Evolutionary conservation across 345 rosid genomes (phyloP), one percentile per base, ranked within the genome.

Genomic region (Rhizophora mangle): DNA sequence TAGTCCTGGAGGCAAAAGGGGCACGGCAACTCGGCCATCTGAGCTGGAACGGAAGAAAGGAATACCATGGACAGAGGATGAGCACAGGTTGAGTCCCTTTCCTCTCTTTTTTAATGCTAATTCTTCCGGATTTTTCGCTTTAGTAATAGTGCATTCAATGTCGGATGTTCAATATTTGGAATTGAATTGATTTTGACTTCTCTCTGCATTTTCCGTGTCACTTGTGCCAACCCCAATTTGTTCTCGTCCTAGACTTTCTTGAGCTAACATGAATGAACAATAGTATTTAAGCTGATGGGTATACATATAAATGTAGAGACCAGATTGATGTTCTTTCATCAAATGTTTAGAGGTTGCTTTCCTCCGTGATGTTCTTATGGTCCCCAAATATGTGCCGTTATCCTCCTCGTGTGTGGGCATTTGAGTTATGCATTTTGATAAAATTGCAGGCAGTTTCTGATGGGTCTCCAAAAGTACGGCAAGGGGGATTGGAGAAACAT

Each of bases 401-500:
- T 30, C 62, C 47, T 58, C 37, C 66, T 63, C 15, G 54, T 78
- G 67, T 47, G 68, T 67, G 70, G 74, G 30, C 60, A n/a, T 66
- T 66, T 61, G 57, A 21, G 24, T 55, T 6, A 8, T 0, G 60
- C 47, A 26, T 66, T 66, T 55, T 55, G 51, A 22, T 71, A 71
- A 67, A 58, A 66, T 27, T 55, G 78, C 94, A 95, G 98, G 80
- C 97, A 85, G 70, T 95, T 95, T 79, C 81, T 95, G 71, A 74
- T 88, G 91, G 99, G 99, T 47, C 82, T 95, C 21, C 88, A 90
- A 76, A 95, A 87, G 81, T 90, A 90, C 78, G 99, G 99, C 15
- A 95, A 95, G 81, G 99, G 99, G 39, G 99, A 95, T 71, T 95
- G 99, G 99, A 87, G 99, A 80, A 92, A 90, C 56, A 95, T 95